Conservation (phyloP, 371 early-diverging fungal species). For the Mortierella polycephala region DNA sequence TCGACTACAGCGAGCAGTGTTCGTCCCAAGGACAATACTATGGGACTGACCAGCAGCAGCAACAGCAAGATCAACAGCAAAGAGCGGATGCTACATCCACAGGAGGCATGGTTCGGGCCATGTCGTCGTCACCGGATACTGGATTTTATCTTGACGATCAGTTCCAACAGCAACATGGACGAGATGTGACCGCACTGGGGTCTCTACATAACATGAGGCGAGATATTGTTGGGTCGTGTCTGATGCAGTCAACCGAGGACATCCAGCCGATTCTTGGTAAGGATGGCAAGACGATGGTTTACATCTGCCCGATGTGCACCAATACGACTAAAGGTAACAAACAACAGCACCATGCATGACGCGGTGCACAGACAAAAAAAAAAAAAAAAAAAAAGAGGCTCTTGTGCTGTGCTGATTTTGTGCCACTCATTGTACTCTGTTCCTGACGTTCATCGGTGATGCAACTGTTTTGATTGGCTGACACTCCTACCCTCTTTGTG, state of each 20-base stretch:
- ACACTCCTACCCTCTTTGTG: neutral
- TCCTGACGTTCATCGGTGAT: no score
- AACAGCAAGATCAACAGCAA: constrained; percentile 18
- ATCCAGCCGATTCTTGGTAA: constrained; percentile 40
- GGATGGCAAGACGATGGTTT: constrained; percentile 45
- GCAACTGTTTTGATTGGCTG: no score
- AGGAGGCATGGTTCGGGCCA: constrained; percentile 30
- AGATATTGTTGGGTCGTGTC: constrained; percentile 1
- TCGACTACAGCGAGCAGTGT: constrained; percentile 30
- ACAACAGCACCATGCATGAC: neutral
- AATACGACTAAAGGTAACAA: constrained; percentile 32
- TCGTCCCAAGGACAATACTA: constrained; percentile 26
- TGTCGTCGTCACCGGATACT: constrained; percentile 9
- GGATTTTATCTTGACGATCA: neutral
- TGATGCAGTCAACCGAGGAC: constrained; percentile 22
- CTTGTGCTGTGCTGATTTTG: no score
- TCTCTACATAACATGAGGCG: constrained; percentile 9
- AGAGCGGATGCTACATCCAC: constrained; percentile 25
- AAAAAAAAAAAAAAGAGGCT: neutral
- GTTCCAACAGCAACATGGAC: constrained; percentile 5
- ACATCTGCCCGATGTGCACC: constrained; percentile 41
- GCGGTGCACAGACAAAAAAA: neutral
- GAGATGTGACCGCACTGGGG: neutral
- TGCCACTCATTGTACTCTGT: no score
- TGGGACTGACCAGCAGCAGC: neutral